A percentile compares a stretch with the other conserved stretches of the same genome.
Conservation (phyloP, 2,329 filamentous ascomycete species). For the Aspergillus persii region DNA sequence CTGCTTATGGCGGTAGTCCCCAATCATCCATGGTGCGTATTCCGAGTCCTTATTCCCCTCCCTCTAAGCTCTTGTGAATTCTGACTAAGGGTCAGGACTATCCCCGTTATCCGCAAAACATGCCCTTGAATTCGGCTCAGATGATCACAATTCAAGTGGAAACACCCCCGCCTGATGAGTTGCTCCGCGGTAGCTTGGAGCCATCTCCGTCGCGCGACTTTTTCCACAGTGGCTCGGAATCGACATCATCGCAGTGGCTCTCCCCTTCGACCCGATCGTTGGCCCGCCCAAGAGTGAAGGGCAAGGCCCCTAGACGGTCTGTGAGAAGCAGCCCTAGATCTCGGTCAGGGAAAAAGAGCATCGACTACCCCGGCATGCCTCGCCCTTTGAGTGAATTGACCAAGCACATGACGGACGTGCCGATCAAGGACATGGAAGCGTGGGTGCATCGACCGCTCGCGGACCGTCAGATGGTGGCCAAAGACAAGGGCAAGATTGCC, state of each 20-base stretch:
- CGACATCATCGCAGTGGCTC: slow-evolving; percentile 15
- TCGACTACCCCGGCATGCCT: slow-evolving; percentile 7
- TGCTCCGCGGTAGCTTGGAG: no score
- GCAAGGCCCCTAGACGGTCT: slow-evolving; percentile 12
- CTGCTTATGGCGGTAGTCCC: slow-evolving; percentile 9
- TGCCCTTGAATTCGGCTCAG: slow-evolving; percentile 6
- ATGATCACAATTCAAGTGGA: slow-evolving; percentile 21
- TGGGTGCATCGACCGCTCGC: slow-evolving; percentile 73
- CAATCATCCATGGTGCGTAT: slow-evolving; percentile 23
- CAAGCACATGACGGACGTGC: slow-evolving; percentile 47
- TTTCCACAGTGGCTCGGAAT: slow-evolving; percentile 9
- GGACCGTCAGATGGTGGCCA: slow-evolving; percentile 64
- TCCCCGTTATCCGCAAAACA: slow-evolving; percentile 13
- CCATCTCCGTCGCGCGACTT: slow-evolving; percentile 18
- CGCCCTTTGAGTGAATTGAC: slow-evolving; percentile 30
- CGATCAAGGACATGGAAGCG: slow-evolving; percentile 72
- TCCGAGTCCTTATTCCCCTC: not conserved
- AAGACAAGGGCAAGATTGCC: slow-evolving; percentile 75
- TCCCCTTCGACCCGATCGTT: slow-evolving; percentile 17
- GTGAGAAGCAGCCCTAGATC: not conserved
- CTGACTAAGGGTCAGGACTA: slow-evolving; percentile 16
- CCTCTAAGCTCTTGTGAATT: not conserved
- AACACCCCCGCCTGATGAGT: slow-evolving; percentile 21
- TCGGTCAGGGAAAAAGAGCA: not conserved
- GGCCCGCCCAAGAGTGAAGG: slow-evolving; percentile 10